A percentile compares a stretch with the other conserved stretches of the same genome.
Evolutionary conservation across 768 basidiomycete species (phyloP).

Genomic region (Lactifluus pinguis): DNA sequence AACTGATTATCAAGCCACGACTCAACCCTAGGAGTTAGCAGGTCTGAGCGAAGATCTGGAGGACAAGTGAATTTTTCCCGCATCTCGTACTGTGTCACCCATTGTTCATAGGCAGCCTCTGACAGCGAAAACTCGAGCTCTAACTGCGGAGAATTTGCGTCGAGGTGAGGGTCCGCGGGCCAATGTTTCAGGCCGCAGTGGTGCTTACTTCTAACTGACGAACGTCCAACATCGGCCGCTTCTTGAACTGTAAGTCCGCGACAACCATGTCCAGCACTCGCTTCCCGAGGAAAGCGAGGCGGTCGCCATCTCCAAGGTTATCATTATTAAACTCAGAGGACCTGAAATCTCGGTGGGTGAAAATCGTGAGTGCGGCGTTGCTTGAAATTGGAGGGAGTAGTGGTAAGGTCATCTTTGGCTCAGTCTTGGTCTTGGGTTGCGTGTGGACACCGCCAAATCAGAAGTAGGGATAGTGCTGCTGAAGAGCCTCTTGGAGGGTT

Average conservation of each 20-base stretch:
- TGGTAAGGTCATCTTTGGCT: background rate
- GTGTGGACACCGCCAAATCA: background rate
- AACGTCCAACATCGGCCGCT: slow-evolving; percentile 41
- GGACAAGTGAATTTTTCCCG: slow-evolving; percentile 12
- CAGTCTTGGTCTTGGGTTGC: background rate
- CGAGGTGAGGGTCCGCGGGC: background rate
- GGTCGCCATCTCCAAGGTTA: slow-evolving; percentile 46
- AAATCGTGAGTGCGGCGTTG: slow-evolving; percentile 43
- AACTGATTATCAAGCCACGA: background rate
- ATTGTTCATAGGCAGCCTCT: slow-evolving; percentile 4
- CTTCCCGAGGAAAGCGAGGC: slow-evolving; percentile 44
- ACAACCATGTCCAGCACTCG: slow-evolving; percentile 39
- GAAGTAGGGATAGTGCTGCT: background rate
- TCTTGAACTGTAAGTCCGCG: slow-evolving; percentile 39
- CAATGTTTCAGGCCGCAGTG: background rate
- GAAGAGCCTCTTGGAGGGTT: background rate
- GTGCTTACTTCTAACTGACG: slow-evolving; percentile 43
- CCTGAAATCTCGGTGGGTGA: slow-evolving; percentile 58
- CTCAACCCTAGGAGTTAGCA: background rate
- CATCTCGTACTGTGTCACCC: slow-evolving; percentile 14
- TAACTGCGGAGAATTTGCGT: background rate
- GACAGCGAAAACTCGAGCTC: background rate
- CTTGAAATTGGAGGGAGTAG: slow-evolving; percentile 17
- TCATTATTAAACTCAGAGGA: slow-evolving; percentile 23
- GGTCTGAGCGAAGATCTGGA: background rate